These are phyloP conservation scores for Leucocoprinus leucothites DNA, from an alignment of 768 basidiomycete species.

Conservation along the genomic window DNA sequence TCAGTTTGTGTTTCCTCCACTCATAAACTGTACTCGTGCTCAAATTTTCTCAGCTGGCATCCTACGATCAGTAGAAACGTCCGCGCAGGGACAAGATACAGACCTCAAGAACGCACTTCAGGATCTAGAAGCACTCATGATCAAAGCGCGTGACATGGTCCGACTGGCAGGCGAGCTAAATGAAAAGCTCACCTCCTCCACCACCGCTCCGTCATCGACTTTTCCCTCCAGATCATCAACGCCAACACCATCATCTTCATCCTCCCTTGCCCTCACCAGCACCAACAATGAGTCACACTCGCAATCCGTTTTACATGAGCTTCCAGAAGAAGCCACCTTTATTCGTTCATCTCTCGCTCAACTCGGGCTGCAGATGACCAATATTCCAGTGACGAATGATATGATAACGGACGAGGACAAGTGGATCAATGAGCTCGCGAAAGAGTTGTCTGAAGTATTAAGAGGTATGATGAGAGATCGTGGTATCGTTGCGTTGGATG, in stretches of 20 bases:
- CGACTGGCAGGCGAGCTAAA: slow-evolving; percentile 85
- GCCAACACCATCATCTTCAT: slow-evolving; percentile 21
- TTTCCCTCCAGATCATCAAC: slow-evolving; percentile 13
- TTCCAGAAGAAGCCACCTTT: slow-evolving; percentile 83
- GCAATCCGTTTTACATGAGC: slow-evolving; percentile 34
- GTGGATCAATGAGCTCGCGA: slow-evolving; percentile 79
- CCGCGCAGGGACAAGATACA: slow-evolving; percentile 57
- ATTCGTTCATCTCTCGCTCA: slow-evolving; percentile 88
- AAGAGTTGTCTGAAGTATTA: slow-evolving; percentile 76
- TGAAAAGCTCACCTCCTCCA: slow-evolving; percentile 61
- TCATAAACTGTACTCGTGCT: slow-evolving; percentile 1
- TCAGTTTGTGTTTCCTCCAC: slow-evolving; percentile 12
- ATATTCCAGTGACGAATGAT: slow-evolving; percentile 82
- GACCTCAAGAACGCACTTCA: slow-evolving; percentile 74
- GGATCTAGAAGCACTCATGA: slow-evolving; percentile 88
- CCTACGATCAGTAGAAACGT: slow-evolving; percentile 68
- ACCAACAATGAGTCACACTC: slow-evolving; percentile 11
- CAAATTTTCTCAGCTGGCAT: slow-evolving; percentile 63
- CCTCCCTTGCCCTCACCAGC: slow-evolving; percentile 21
- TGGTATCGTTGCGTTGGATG: slow-evolving; percentile 84
- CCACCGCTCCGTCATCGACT: slow-evolving; percentile 17
- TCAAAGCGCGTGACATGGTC: slow-evolving; percentile 92
- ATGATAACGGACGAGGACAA: slow-evolving; percentile 80
- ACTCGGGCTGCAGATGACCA: slow-evolving; percentile 75
- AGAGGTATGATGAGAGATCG: slow-evolving; percentile 74